These are phyloP conservation scores for Pseudoneurospora amorphoporcata DNA, from an alignment of 495 filamentous ascomycete species.

Conservation along the genomic window DNA sequence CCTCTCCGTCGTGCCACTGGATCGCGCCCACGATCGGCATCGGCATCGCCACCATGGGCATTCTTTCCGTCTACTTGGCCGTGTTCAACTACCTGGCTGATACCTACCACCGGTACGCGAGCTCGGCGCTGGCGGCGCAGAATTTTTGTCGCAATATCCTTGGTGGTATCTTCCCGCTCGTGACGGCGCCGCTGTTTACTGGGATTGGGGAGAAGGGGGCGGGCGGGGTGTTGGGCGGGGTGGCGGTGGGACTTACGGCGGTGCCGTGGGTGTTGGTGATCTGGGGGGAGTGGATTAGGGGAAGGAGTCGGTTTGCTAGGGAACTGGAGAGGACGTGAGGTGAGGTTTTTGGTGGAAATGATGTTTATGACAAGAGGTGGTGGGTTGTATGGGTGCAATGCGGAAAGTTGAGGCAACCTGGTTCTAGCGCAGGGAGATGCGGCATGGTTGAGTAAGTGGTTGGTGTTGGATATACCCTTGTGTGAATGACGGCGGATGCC, in stretches of 20 bases:
- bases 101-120: conserved; percentile 74
- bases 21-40: conserved; percentile 66
- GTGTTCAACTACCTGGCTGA: conserved; percentile 96
- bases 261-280: conserved; percentile 84
- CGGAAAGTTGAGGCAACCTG: no score
- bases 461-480: no score
- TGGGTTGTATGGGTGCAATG: no score
- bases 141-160: conserved; percentile 76
- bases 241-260: conserved; percentile 58
- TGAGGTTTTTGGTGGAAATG: no score
- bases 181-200: conserved; percentile 61
- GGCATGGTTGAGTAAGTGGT: no score
- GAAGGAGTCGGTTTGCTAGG: conserved; percentile 63
- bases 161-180: conserved; percentile 71
- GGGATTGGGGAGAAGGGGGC: conserved; percentile 53
- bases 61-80: conserved; percentile 80
- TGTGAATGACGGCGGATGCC: no score
- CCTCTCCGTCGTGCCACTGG: conserved; percentile 58
- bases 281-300: conserved; percentile 69
- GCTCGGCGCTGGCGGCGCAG: conserved; percentile 81
- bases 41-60: conserved; percentile 71
- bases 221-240: conserved; percentile 68
- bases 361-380: no score
- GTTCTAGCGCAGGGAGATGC: conserved; percentile 9
- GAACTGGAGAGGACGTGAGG: no score